These are phyloP conservation scores for Metarhizium rileyi DNA, from an alignment of 2,329 filamentous ascomycete genomes.

Conservation along the genomic window DNA sequence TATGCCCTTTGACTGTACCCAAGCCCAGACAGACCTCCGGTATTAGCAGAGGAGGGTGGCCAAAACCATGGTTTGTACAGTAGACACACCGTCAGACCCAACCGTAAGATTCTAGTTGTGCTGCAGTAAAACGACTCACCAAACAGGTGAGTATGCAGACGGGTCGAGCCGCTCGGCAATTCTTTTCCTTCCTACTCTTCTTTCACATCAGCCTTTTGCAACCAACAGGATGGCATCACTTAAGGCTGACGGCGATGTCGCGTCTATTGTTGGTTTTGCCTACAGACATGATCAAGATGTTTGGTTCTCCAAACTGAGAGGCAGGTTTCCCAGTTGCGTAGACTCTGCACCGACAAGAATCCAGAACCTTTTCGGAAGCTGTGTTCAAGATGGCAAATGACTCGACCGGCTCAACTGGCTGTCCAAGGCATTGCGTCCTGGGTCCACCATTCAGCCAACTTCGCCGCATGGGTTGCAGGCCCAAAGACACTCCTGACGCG, in stretches of 20 bases:
- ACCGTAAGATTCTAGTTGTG: not conserved
- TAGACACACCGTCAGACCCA: not conserved
- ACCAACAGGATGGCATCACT: not conserved
- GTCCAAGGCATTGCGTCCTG: not conserved
- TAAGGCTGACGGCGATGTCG: not conserved
- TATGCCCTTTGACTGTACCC: no score
- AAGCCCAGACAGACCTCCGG: not conserved
- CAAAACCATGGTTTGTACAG: not conserved
- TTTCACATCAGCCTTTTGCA: not conserved
- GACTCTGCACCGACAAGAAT: no score
- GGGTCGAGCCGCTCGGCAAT: not conserved
- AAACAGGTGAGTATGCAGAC: not conserved
- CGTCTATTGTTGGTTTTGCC: not conserved
- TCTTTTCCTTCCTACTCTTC: not conserved
- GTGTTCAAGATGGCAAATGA: not conserved
- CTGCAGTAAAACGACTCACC: not conserved
- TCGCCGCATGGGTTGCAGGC: not conserved
- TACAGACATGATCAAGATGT: not conserved
- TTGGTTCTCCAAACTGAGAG: not conserved
- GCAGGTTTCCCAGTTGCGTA: not conserved
- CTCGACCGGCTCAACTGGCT: not conserved
- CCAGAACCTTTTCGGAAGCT: no score
- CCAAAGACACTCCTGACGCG: not conserved
- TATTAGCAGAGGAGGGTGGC: not conserved
- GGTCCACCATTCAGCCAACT: not conserved